Evolutionary conservation across 192 early-diverging fungal genomes (phyloP).

Genomic region (Coemansia guatemalensis): DNA sequence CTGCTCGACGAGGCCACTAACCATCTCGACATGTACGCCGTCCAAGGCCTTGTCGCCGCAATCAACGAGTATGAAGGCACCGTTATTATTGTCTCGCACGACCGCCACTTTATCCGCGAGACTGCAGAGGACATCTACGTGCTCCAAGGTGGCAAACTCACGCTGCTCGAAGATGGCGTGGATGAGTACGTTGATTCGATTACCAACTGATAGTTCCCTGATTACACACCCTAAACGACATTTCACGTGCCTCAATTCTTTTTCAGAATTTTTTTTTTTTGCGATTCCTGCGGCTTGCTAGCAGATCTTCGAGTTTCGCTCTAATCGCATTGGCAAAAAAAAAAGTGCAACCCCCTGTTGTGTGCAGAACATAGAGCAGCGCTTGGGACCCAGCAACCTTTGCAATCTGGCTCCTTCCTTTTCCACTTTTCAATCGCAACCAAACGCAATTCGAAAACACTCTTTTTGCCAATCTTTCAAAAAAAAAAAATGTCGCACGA

Average conservation of each 20-base stretch:
- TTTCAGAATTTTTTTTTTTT: slow-evolving; percentile 5
- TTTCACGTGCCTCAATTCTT: background rate
- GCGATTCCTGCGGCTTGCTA: background rate
- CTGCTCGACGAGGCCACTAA: slow-evolving; percentile 85
- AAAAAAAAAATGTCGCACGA: slow-evolving; percentile 87
- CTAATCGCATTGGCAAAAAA: background rate
- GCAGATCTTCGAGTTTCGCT: background rate
- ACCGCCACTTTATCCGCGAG: slow-evolving; percentile 78
- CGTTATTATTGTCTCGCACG: slow-evolving; percentile 83
- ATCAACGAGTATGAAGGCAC: slow-evolving; percentile 73
- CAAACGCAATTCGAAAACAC: slow-evolving; percentile 16
- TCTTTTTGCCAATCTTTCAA: slow-evolving; percentile 4
- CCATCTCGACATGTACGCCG: slow-evolving; percentile 86
- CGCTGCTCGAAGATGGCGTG: slow-evolving; percentile 62
- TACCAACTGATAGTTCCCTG: background rate
- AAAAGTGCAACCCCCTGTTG: background rate
- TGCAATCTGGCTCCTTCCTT: slow-evolving; percentile 2
- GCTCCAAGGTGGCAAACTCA: slow-evolving; percentile 55
- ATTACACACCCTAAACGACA: slow-evolving; percentile 1
- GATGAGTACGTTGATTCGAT: slow-evolving; percentile 61
- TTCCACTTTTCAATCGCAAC: slow-evolving; percentile 15
- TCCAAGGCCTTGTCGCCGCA: slow-evolving; percentile 69
- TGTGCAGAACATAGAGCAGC: background rate
- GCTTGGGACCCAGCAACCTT: background rate
- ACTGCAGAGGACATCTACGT: slow-evolving; percentile 58